These are phyloP conservation scores for Russula sp. DNA, from an alignment of 768 basidiomycete species.

Conservation along the genomic window DNA sequence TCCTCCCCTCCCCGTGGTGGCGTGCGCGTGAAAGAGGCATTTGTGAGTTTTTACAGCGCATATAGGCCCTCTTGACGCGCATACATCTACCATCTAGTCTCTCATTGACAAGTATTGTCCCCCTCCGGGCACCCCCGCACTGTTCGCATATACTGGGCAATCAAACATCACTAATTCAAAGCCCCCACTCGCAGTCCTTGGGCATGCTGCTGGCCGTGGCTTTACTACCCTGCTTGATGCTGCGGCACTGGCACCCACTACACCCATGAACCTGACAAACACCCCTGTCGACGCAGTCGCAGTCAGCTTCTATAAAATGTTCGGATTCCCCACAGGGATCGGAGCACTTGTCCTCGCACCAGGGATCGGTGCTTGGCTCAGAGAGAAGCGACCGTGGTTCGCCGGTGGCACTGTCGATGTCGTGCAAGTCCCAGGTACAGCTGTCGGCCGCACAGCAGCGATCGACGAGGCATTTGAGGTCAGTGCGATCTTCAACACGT, in stretches of 20 bases:
- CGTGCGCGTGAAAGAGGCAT: constrained; percentile 47
- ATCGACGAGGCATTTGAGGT: constrained; percentile 78
- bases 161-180: constrained; percentile 80
- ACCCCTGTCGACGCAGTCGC: constrained; percentile 75
- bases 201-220: constrained; percentile 58
- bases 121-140: constrained; percentile 42
- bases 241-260: constrained; percentile 71
- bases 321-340: constrained; percentile 80
- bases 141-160: constrained; percentile 72
- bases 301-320: constrained; percentile 86
- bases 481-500: constrained; percentile 12
- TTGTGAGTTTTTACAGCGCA: constrained; percentile 37
- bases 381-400: constrained; percentile 66
- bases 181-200: constrained; percentile 54
- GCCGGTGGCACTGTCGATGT: constrained; percentile 77
- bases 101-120: constrained; percentile 47
- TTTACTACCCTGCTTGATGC: constrained; percentile 76
- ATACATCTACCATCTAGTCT: constrained; percentile 33
- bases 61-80: constrained; percentile 3
- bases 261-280: constrained; percentile 55
- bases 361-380: constrained; percentile 56
- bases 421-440: constrained; percentile 71
- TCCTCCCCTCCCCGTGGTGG: constrained; percentile 58
- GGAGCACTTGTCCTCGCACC: constrained; percentile 53
- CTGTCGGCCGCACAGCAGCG: constrained; percentile 52